These are phyloP conservation scores for Yarrowia hollandica DNA, from an alignment of 805 yeast species.

Conservation along the genomic window DNA sequence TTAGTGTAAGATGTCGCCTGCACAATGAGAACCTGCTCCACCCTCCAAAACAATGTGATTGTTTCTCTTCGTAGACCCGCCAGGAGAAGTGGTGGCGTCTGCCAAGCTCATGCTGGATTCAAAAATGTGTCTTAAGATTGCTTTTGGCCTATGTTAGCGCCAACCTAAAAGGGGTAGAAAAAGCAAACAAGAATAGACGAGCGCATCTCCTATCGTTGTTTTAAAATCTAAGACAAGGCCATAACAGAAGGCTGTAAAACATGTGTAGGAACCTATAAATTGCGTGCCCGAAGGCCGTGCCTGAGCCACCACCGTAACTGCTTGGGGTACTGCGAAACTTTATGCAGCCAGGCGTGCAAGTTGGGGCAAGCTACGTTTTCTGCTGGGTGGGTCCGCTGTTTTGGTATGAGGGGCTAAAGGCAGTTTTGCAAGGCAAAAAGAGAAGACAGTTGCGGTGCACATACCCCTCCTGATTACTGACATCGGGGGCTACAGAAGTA, in stretches of 20 bases:
- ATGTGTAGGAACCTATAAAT: not conserved
- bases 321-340: not conserved
- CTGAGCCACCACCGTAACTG: not conserved
- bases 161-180: not conserved
- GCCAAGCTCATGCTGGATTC: not conserved
- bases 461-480: too few species aligned
- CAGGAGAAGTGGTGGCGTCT: too few species aligned
- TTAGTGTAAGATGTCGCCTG: too few species aligned
- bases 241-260: too few species aligned
- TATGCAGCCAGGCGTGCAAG: not conserved
- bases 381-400: constrained; percentile 7
- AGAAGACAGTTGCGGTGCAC: too few species aligned
- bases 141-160: not conserved
- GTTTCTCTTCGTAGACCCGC: too few species aligned
- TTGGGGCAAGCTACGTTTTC: not conserved
- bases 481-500: too few species aligned
- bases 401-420: constrained; percentile 3
- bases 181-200: not conserved
- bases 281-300: not conserved
- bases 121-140: not conserved
- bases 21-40: too few species aligned
- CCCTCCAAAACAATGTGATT: too few species aligned
- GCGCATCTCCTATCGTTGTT: too few species aligned
- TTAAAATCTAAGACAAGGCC: too few species aligned
- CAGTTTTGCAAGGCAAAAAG: not conserved